Conservation (phyloP, 805 yeast species). For the Wickerhamiella kurtzmanii region DNA sequence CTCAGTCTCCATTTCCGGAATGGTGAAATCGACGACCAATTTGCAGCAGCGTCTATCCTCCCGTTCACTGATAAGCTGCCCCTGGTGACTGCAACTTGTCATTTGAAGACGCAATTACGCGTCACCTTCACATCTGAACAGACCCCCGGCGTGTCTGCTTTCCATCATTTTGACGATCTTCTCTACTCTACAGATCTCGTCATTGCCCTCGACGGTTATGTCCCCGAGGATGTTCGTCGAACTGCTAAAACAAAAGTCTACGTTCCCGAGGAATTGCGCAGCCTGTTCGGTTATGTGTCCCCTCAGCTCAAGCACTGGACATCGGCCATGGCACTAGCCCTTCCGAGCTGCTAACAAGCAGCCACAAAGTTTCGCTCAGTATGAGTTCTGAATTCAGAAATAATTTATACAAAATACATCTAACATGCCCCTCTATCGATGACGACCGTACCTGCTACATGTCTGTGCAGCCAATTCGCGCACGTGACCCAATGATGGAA, state of each 20-base stretch:
- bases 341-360: too few species aligned
- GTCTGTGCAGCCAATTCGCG: too few species aligned
- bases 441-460: too few species aligned
- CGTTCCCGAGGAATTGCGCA: neutral
- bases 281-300: neutral
- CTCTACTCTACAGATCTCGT: neutral
- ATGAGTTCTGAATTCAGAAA: too few species aligned
- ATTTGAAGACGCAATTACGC: neutral
- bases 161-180: neutral
- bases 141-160: neutral
- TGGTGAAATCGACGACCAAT: neutral
- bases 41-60: neutral
- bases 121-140: neutral
- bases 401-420: too few species aligned
- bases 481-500: neutral
- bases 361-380: neutral
- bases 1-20: neutral
- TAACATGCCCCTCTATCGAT: too few species aligned
- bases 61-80: neutral
- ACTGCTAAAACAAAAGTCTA: neutral
- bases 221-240: neutral
- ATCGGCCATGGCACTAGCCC: neutral
- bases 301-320: neutral
- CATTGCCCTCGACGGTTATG: neutral
- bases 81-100: neutral